Percentiles rank a stretch among this genome's conserved stretches.
Conservation (phyloP, 441 rosid genomes). For the Arabidopsis hybrid region DNA sequence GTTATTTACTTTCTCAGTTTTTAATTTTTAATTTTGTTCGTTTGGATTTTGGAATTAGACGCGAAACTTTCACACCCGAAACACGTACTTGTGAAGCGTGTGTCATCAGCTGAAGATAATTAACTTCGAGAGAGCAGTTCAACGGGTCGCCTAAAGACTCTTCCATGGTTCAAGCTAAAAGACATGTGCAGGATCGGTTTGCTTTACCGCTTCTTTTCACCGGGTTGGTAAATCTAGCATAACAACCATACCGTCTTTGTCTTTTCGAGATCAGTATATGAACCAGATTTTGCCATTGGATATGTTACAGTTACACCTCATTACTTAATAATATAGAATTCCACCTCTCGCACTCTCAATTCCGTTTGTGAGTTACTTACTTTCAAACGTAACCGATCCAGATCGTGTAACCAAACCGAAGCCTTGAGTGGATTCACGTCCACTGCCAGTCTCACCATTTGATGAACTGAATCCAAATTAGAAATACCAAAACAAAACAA, state of each 20-base stretch:
- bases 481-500: not conserved
- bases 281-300: constrained; percentile 14
- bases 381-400: not conserved
- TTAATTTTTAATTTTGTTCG: not conserved
- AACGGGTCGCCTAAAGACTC: constrained; percentile 61
- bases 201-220: not conserved
- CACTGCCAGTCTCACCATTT: not conserved
- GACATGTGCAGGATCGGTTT: not conserved
- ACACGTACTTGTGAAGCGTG: constrained; percentile 71
- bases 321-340: not conserved
- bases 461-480: not conserved
- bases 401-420: not conserved
- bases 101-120: constrained; percentile 77
- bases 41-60: constrained; percentile 27
- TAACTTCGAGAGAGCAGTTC: constrained; percentile 86
- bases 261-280: constrained; percentile 2
- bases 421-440: not conserved
- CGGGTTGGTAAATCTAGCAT: too few species aligned
- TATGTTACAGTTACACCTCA: constrained; percentile 4
- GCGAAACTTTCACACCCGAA: constrained; percentile 64
- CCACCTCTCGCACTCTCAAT: not conserved
- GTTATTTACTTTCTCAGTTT: not conserved
- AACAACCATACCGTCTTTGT: not conserved
- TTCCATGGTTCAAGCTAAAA: constrained; percentile 10
- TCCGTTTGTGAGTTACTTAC: not conserved